A percentile compares a stretch with the other conserved stretches of the same genome.
Evolutionary conservation across 1,139 yeast genomes (phyloP).

Genomic region (Geotrichum klebahnii): DNA sequence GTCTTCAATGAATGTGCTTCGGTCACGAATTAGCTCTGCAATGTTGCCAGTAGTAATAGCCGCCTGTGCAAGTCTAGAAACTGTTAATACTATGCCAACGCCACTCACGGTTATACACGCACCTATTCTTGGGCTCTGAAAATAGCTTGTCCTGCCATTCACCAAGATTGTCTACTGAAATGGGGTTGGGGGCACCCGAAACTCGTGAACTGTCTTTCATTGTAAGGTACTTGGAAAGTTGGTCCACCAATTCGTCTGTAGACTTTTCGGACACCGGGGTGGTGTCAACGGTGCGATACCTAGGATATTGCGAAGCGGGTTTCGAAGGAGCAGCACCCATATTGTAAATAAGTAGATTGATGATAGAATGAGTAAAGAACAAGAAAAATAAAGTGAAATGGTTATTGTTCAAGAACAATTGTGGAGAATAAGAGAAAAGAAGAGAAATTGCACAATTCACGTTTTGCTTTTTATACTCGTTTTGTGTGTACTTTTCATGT

Average conservation of each 20-base stretch:
- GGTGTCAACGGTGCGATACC: slow-evolving; percentile 6
- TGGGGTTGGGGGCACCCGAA: slow-evolving; percentile 35
- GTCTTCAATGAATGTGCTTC: slow-evolving; percentile 40
- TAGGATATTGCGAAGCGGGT: background rate
- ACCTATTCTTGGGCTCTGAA: slow-evolving; percentile 49
- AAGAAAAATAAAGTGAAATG: background rate
- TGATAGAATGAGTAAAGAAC: background rate
- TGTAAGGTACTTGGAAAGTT: slow-evolving; percentile 26
- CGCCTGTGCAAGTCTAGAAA: slow-evolving; percentile 49
- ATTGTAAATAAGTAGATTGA: background rate
- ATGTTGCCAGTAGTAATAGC: slow-evolving; percentile 54
- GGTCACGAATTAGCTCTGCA: slow-evolving; percentile 45
- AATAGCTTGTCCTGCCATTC: slow-evolving; percentile 52
- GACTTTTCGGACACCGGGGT: slow-evolving; percentile 11
- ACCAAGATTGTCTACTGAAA: slow-evolving; percentile 40
- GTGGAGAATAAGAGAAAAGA: no score
- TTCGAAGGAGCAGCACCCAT: slow-evolving; percentile 12
- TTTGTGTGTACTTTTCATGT: no score
- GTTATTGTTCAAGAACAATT: background rate
- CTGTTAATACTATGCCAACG: background rate
- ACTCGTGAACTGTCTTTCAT: slow-evolving; percentile 18
- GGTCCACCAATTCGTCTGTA: slow-evolving; percentile 24
- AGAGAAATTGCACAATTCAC: no score
- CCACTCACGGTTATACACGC: background rate
- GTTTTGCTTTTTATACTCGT: no score